A percentile compares a stretch with the other conserved stretches of the same genome.
These are phyloP conservation scores for Zelopaecilomyces penicillatus DNA, from an alignment of 2,329 filamentous ascomycete genomes.

Conservation along the genomic window DNA sequence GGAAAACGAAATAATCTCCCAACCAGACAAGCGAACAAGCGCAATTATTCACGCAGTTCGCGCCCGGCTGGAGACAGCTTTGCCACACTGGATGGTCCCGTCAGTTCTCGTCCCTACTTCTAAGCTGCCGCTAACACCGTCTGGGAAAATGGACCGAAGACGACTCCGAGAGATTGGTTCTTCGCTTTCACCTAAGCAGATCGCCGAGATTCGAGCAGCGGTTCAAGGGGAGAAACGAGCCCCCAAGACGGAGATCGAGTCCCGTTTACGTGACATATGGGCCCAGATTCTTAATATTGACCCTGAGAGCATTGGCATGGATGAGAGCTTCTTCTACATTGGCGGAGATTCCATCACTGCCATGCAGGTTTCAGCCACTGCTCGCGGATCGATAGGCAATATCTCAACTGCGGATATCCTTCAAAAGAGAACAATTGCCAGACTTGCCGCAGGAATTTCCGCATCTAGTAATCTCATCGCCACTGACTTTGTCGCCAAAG, in stretches of 20 bases:
- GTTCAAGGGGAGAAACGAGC: background rate
- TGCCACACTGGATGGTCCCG: background rate
- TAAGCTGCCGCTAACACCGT: background rate
- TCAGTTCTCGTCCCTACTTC: background rate
- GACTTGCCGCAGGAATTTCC: background rate
- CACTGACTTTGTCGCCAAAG: background rate
- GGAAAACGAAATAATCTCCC: background rate
- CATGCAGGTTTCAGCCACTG: slow-evolving; percentile 33
- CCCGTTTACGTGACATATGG: slow-evolving; percentile 16
- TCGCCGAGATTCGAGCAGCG: background rate
- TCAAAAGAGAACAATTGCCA: slow-evolving; percentile 6
- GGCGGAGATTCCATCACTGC: slow-evolving; percentile 37
- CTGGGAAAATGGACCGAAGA: background rate
- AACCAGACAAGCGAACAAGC: no score
- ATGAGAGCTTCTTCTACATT: slow-evolving; percentile 30
- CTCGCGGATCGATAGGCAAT: slow-evolving; percentile 13
- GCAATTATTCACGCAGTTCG: no score
- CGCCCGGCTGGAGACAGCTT: background rate
- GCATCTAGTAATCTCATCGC: background rate
- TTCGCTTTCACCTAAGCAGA: background rate
- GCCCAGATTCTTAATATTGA: slow-evolving; percentile 22
- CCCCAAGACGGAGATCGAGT: slow-evolving; percentile 1
- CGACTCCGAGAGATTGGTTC: background rate
- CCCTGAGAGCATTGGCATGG: slow-evolving; percentile 15
- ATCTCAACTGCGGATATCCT: slow-evolving; percentile 5